Percentiles rank a stretch among this genome's conserved stretches.
Evolutionary conservation across 2,329 filamentous ascomycete species (phyloP).

Genomic region (Fusarium heterosporum): DNA sequence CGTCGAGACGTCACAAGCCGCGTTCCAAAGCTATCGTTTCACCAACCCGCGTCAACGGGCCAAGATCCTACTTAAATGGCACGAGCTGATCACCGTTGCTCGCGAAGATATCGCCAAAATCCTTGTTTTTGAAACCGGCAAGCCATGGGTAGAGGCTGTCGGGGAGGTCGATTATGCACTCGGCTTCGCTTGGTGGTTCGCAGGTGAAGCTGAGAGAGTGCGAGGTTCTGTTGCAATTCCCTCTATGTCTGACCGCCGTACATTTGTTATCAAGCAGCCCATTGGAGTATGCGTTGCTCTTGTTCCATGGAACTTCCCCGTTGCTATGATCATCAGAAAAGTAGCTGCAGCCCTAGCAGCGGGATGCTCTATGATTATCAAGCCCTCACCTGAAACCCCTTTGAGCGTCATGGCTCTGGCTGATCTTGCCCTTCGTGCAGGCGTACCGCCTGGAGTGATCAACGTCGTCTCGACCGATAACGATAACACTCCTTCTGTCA

Average conservation of each 20-base stretch:
- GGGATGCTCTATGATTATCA: slow-evolving; percentile 79
- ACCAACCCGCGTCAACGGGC: slow-evolving; percentile 51
- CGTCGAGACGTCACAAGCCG: slow-evolving; percentile 45
- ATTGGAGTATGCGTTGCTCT: slow-evolving; percentile 51
- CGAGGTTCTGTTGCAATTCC: slow-evolving; percentile 69
- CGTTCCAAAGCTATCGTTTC: slow-evolving; percentile 55
- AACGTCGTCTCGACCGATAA: slow-evolving; percentile 59
- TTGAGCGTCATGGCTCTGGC: slow-evolving; percentile 77
- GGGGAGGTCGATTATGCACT: slow-evolving; percentile 67
- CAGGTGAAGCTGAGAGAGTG: slow-evolving; percentile 56
- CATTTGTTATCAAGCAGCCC: slow-evolving; percentile 74
- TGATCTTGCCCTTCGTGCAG: slow-evolving; percentile 74
- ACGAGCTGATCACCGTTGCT: slow-evolving; percentile 50
- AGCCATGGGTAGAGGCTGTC: slow-evolving; percentile 65
- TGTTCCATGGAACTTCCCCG: slow-evolving; percentile 68
- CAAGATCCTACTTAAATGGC: slow-evolving; percentile 53
- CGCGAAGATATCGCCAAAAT: slow-evolving; percentile 56
- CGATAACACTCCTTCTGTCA: slow-evolving; percentile 56
- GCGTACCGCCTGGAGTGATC: slow-evolving; percentile 78
- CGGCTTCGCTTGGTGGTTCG: slow-evolving; percentile 68
- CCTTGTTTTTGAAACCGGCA: slow-evolving; percentile 61
- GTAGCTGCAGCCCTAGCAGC: slow-evolving; percentile 70
- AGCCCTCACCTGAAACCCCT: slow-evolving; percentile 79
- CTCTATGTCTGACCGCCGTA: slow-evolving; percentile 58
- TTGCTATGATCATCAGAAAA: slow-evolving; percentile 64